phyloP scores from a whole-genome alignment of 768 basidiomycete species.

The Phlegmacium glaucopus region DNA sequence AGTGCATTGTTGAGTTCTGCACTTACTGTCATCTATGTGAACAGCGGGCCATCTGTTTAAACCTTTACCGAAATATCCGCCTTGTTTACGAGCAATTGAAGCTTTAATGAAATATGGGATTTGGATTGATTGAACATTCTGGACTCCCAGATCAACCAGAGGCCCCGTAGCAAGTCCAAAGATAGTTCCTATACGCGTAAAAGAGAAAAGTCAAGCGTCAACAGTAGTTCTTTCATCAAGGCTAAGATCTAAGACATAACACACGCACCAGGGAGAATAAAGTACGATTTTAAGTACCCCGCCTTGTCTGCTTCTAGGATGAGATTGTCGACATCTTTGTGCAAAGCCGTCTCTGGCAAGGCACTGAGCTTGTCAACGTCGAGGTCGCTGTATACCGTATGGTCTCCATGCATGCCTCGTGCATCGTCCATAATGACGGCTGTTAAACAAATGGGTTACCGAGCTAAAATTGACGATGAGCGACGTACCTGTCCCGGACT shows the following conservation, averaged over 20 bases:
- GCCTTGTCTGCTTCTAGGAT: constrained; percentile 17
- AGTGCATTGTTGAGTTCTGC: background rate
- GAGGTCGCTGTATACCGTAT: constrained; percentile 15
- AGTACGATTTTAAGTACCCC: constrained; percentile 15
- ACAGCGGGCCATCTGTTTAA: constrained; percentile 19
- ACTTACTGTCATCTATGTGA: constrained; percentile 19
- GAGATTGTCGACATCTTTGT: constrained; percentile 15
- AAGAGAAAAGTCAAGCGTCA: background rate
- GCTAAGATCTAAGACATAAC: background rate
- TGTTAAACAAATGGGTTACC: background rate
- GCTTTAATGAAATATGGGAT: constrained; percentile 19
- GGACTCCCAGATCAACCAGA: constrained; percentile 24
- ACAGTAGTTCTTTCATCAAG: background rate
- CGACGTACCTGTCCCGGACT: constrained; percentile 23
- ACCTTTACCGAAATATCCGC: constrained; percentile 18
- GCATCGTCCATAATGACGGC: constrained; percentile 15
- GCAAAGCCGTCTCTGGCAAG: constrained; percentile 11
- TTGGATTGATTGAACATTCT: constrained; percentile 23
- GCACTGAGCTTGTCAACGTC: constrained; percentile 15
- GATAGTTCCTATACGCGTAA: constrained; percentile 17
- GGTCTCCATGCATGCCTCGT: constrained; percentile 12
- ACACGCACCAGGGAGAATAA: constrained; percentile 14
- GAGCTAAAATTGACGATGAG: background rate
- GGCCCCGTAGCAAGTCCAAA: constrained; percentile 22
- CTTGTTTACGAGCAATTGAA: constrained; percentile 17